Evolutionary conservation across 352 stramenopile genomes (phyloP).

Genomic region (Phytophthora pisi): DNA sequence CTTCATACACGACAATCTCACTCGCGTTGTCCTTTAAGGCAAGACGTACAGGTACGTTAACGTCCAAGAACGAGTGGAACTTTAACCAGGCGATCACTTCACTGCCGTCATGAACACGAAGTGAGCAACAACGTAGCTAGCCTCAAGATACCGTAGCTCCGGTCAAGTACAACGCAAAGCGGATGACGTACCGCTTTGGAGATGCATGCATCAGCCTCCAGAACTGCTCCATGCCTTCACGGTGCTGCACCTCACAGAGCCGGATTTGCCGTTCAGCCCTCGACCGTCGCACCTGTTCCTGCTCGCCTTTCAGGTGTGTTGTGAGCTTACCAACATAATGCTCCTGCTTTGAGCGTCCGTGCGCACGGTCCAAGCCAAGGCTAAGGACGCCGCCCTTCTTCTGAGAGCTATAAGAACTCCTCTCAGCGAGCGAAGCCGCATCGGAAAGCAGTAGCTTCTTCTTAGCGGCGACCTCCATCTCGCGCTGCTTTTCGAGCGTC

Average conservation of each 20-base stretch:
- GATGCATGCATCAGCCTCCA: constrained; percentile 55
- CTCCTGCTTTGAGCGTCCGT: constrained; percentile 51
- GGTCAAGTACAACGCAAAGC: neutral
- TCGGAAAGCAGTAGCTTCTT: constrained; percentile 68
- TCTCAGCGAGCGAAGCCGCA: constrained; percentile 6
- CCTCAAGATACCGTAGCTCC: neutral
- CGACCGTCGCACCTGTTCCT: constrained; percentile 30
- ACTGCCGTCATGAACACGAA: constrained; percentile 28
- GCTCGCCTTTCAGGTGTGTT: constrained; percentile 36
- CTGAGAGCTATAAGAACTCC: neutral
- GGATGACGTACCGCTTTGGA: constrained; percentile 35
- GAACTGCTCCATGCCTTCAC: constrained; percentile 57
- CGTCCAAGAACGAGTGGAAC: constrained; percentile 63
- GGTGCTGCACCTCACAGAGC: constrained; percentile 42
- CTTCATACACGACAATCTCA: constrained; percentile 20
- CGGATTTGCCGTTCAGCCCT: constrained; percentile 44
- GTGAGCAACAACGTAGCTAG: neutral
- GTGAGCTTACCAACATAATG: constrained; percentile 53
- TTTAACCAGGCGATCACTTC: constrained; percentile 69
- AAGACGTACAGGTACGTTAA: constrained; percentile 62
- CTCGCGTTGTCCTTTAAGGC: neutral
- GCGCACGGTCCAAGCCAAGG: constrained; percentile 10
- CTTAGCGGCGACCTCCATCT: constrained; percentile 60
- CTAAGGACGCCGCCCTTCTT: constrained; percentile 10
- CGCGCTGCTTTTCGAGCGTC: constrained; percentile 68